A percentile compares a stretch with the other conserved stretches of the same genome.
phyloP scores from a whole-genome alignment of 169 alveolate genomes.

The Plasmodium ovale region DNA sequence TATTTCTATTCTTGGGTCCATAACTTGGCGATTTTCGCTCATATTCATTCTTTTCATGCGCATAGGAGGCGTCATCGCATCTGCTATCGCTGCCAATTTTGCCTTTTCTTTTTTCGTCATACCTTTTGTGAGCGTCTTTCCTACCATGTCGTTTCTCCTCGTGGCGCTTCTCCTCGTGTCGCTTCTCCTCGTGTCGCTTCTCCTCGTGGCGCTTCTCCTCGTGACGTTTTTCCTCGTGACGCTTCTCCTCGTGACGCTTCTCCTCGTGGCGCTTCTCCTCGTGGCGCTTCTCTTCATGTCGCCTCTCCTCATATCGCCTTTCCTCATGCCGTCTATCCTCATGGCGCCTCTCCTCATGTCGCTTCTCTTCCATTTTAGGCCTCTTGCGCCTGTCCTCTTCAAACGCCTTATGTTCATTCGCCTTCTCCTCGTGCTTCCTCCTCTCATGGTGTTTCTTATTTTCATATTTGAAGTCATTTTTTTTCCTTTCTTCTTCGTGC shows the following conservation, averaged over 20 bases:
- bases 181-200: background rate
- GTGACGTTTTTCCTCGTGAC: background rate
- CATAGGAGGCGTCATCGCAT: constrained; percentile 12
- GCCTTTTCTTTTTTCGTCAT: constrained; percentile 34
- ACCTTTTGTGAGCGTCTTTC: constrained; percentile 4
- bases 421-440: constrained; percentile 15
- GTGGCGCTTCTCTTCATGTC: constrained; percentile 14
- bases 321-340: constrained; percentile 8
- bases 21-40: constrained; percentile 43
- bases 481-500: constrained; percentile 35
- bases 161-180: constrained; percentile 6
- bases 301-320: constrained; percentile 1
- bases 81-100: constrained; percentile 7
- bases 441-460: constrained; percentile 19
- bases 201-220: background rate
- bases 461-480: constrained; percentile 22
- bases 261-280: constrained; percentile 12
- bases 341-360: background rate
- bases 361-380: constrained; percentile 30
- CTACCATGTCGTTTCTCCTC: constrained; percentile 8
- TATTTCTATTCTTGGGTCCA: background rate
- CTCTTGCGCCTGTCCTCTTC: constrained; percentile 42
- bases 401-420: constrained; percentile 1
- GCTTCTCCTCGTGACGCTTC: background rate
- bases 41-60: constrained; percentile 16